Evolutionary conservation across 208 protist species (phyloP), one percentile per base, ranked within the genome.

Genomic region (Trypanosomatidae sp.): DNA sequence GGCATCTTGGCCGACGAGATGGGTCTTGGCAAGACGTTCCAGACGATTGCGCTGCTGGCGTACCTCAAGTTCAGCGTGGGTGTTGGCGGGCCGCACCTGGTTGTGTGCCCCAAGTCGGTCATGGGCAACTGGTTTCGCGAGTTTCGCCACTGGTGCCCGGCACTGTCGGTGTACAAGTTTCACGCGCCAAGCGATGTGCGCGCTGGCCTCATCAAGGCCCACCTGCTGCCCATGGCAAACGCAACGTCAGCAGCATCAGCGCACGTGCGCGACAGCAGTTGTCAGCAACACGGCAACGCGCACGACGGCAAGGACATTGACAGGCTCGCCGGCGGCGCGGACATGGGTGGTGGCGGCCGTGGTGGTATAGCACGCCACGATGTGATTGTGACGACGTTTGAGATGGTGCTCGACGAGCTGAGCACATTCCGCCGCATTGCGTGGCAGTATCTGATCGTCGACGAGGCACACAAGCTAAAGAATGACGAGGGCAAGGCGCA

Each of bases 1-100:
- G 96, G 95, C 15, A 99, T 99, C 49, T 74, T 99, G 11, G 97
- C 97, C 4, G 98, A 99, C 69, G 97, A 99, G 71, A 99, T 99
- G 97, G 98, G 98, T 20, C 83, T 98, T 10, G 91, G 91, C 11
- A 96, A 96, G 46, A 96, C 87, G 11, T 89, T 99, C 30, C 96
- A 99, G 65, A 98, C 96, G 1, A 98, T 99, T 40, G 78, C 93
- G 2, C 74, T 97, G 28, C 49, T 99, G 2, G 92, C 77, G 2
- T 98, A 97, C 53, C 66, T 99, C n/a, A 92, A 92, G 35, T 80
- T 96, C 45, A 78, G 74, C 4, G 50, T 78, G 13, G 74, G 83
- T 11, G 75, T 97, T 44, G 66, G 72, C 1, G 96, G 96, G 2
- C 97, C 97, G 33, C 88, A 98, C 66, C 54, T 99, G 4, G 79